Conservation (phyloP, 768 basidiomycete genomes). For the Leccinum boreale region DNA sequence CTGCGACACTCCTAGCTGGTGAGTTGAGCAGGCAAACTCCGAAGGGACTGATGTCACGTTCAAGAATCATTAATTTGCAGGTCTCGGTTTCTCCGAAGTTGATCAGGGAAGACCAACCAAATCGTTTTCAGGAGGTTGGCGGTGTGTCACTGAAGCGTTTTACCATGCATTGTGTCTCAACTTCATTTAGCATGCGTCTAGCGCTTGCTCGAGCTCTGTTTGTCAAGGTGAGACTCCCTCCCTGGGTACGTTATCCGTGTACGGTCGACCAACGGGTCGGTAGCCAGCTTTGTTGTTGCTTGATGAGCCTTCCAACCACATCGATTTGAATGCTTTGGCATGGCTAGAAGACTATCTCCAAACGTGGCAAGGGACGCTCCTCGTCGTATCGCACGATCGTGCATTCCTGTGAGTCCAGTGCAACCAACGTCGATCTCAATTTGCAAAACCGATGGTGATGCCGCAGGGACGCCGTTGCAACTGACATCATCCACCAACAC, state of each 20-base stretch:
- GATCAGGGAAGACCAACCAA: slow-evolving; percentile 83
- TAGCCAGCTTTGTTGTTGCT: slow-evolving; percentile 74
- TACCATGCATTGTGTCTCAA: neutral
- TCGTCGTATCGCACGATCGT: slow-evolving; percentile 98
- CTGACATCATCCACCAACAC: slow-evolving; percentile 97
- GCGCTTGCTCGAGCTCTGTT: slow-evolving; percentile 94
- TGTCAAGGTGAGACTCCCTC: slow-evolving; percentile 62
- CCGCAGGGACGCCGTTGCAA: slow-evolving; percentile 85
- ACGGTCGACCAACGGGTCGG: slow-evolving; percentile 6
- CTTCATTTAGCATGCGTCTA: slow-evolving; percentile 75
- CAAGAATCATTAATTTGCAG: slow-evolving; percentile 33
- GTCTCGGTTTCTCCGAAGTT: slow-evolving; percentile 85
- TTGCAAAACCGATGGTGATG: neutral
- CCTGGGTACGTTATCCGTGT: neutral
- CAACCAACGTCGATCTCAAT: neutral
- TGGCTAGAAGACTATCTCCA: slow-evolving; percentile 98
- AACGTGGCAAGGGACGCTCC: slow-evolving; percentile 88
- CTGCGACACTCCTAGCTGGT: slow-evolving; percentile 87
- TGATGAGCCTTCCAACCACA: slow-evolving; percentile 97
- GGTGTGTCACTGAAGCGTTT: slow-evolving; percentile 36
- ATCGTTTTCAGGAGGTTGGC: slow-evolving; percentile 96
- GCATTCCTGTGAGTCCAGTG: slow-evolving; percentile 71
- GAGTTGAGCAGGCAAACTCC: slow-evolving; percentile 3
- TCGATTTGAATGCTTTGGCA: slow-evolving; percentile 93
- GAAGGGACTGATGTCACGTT: neutral